Evolutionary conservation across 1,284 basidiomycete genomes (phyloP), one percentile per base, ranked within the genome.

Genomic region (Ganoderma sinense): DNA sequence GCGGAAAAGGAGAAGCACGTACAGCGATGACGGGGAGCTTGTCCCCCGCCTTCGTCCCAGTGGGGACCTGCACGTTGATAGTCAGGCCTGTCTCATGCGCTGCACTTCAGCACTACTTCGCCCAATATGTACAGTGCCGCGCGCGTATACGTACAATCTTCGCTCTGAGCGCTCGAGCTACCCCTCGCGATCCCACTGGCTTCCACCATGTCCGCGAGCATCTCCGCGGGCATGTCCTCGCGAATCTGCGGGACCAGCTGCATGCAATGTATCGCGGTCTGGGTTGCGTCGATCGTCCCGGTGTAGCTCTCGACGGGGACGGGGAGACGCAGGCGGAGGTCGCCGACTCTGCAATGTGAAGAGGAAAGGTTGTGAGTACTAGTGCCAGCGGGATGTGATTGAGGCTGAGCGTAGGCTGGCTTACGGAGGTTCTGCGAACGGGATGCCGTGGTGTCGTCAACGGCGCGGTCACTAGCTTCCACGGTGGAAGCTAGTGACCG

Each of bases 1-100:
- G 4, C 33, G 14, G 40, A 41, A 14, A 7, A 16, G 40, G 11
- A 4, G 40, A 41, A 14, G 14, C 10, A 72, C 51, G 23, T 73
- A 88, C 87, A 48, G 84, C 82, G 14, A 89, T 80, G 10, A 91
- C 87, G 0, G 90, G 89, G 31, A 89, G 78, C 55, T 85, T 85
- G 1, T 82, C 81, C 0, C 71, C 74, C 1, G 82, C 63, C 1
- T 77, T 80, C 2, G 82, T 79, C 26, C 76, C 78, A 3, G n/a
- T 62, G 29, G 65, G 51, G 23, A 48, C 20, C 33, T 60, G 55
- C 31, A 66, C 65, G 43, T 66, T 40, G 31, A 66, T 4, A 2
- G 39, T 66, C 23, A 60, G 40, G 41, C 29, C 58, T 23, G n/a
- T n/a, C n/a, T n/a, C n/a, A 5, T 10, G n/a, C 10, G n/a, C 5